Conservation (phyloP, 2,329 filamentous ascomycete genomes). For the Talaromyces sp. region DNA sequence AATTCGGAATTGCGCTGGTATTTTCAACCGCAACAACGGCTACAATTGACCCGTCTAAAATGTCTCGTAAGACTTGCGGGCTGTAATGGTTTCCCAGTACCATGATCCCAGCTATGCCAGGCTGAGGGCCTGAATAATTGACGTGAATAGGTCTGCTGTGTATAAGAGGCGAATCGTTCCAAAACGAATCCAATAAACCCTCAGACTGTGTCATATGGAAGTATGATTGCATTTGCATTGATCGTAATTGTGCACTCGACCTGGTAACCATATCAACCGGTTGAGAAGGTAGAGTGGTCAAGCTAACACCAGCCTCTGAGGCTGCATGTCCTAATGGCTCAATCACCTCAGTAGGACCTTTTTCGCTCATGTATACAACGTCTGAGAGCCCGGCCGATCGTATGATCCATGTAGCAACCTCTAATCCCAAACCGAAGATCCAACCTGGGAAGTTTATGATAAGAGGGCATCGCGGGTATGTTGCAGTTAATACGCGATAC, state of each 20-base stretch:
- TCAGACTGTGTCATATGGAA: constrained; percentile 48
- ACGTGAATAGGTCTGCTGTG: constrained; percentile 48
- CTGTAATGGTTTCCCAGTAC: constrained; percentile 50
- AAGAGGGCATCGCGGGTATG: constrained; percentile 46
- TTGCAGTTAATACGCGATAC: constrained; percentile 43
- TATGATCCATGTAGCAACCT: constrained; percentile 48
- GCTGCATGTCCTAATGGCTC: constrained; percentile 42
- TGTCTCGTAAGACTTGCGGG: constrained; percentile 47
- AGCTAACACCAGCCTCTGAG: constrained; percentile 30
- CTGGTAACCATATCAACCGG: constrained; percentile 43
- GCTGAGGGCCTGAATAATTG: constrained; percentile 44
- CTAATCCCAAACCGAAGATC: constrained; percentile 52
- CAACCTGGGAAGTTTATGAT: constrained; percentile 58
- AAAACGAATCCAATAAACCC: constrained; percentile 34
- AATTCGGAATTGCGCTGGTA: constrained; percentile 28
- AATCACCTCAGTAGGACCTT: constrained; percentile 44
- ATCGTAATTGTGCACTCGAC: constrained; percentile 50
- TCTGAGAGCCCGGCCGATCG: constrained; percentile 47
- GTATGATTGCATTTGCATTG: constrained; percentile 61
- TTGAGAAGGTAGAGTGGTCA: constrained; percentile 48
- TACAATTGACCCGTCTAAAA: constrained; percentile 54
- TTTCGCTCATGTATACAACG: constrained; percentile 52
- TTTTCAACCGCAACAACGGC: constrained; percentile 51
- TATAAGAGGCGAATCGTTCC: constrained; percentile 47
- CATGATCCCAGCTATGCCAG: constrained; percentile 51